A percentile compares a stretch with the other conserved stretches of the same genome.
Conservation (phyloP, 2,329 filamentous ascomycete species). For the Colletotrichum orchidophilum region DNA sequence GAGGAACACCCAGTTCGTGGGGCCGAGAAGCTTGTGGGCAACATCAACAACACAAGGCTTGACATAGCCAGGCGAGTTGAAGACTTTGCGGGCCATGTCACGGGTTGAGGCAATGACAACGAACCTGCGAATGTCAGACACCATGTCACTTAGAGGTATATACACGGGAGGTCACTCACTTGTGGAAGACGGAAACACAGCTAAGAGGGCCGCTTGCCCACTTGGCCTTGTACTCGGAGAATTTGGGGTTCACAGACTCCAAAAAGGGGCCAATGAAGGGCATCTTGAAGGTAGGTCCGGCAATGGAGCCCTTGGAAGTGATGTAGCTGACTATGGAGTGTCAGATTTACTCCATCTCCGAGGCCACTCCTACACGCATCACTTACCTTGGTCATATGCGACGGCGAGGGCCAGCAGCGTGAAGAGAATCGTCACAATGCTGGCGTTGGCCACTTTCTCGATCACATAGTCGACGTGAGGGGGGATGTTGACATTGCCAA, state of each 20-base stretch:
- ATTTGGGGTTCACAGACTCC: conserved; percentile 90
- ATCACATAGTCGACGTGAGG: conserved; percentile 65
- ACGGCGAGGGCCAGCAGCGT: conserved; percentile 77
- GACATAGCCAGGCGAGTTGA: conserved; percentile 91
- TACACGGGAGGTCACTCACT: conserved; percentile 53
- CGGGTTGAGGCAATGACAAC: conserved; percentile 96
- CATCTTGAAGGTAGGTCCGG: conserved; percentile 78
- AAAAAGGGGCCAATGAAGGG: conserved; percentile 97
- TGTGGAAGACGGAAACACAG: conserved; percentile 99
- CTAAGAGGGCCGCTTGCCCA: conserved; percentile 92
- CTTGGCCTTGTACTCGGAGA: conserved; percentile 89
- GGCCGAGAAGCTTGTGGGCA: conserved; percentile 90
- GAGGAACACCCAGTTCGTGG: conserved; percentile 96
- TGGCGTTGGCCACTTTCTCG: conserved; percentile 64
- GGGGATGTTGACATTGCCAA: conserved; percentile 58
- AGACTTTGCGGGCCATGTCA: conserved; percentile 95
- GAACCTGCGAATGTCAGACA: conserved; percentile 68
- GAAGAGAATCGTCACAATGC: conserved; percentile 68
- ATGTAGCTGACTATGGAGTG: conserved; percentile 73
- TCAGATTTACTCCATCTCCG: background rate
- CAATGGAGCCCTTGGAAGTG: conserved; percentile 78
- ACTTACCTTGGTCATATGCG: conserved; percentile 90
- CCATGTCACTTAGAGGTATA: background rate
- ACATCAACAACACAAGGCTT: conserved; percentile 97
- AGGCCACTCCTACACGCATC: background rate